Base-by-base conservation (phyloP, 2,329 filamentous ascomycete species). In the Malbranchea zuffiana region DNA sequence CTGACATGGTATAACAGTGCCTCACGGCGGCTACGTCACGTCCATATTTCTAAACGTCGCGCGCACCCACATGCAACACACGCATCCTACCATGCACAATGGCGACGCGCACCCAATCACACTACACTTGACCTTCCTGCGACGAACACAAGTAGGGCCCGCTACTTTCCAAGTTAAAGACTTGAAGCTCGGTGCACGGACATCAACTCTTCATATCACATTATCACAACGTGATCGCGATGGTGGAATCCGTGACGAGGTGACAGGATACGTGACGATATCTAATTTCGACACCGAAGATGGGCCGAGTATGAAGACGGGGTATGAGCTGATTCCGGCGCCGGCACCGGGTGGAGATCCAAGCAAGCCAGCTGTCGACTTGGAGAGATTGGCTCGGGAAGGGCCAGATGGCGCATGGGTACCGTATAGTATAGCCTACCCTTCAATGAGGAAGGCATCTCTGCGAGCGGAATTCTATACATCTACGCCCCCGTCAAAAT, bases 11-110 rank as follows among this genome's bases (percentile, higher is more conserved):
- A 5, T 11, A 5, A 23, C 50, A 78, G 80, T 83, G 8, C 78
- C 79, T 4, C 77, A 84, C 54, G 80, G 80, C 35, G 80, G 80
- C 40, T 80, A 78, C 48, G 72, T 81, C 11, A 77, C 78, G 6
- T 68, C 75, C 0, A 65, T 71, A 32, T 68, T 84, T 43, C 66
- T 80, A 43, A 66, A 68, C 37, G 72, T 76, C 12, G 74, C 74
- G 16, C 58, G 61, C 6, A 66, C 61, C 2, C 78, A 82, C 55
- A 78, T 79, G 60, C 56, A 66, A 5, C 71, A 75, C 4, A 69
- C 78, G 13, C 59, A 66, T 42, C 63, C 68, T 34, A 71, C 71
- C 34, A 69, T 73, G 41, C 56, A 59, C 45, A 48, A 51, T 21
- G 51, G 50, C 24, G 46, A 55, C 8, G 74, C 76, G 1, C 69